phyloP scores from a whole-genome alignment of 768 basidiomycete genomes.

The Boletus bicolor region DNA sequence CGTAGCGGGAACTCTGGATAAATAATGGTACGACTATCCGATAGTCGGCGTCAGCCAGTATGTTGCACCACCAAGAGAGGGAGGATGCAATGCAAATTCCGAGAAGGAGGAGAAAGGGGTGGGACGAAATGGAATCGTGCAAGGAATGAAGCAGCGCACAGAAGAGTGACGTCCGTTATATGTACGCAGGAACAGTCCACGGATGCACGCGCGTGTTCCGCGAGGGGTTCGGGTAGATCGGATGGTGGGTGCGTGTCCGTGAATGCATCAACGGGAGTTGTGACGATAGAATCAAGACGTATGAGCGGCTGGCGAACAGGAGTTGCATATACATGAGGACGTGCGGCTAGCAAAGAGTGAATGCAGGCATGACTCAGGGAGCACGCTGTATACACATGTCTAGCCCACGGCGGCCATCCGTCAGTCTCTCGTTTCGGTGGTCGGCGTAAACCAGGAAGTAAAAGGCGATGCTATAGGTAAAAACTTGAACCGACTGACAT shows the following conservation, averaged over 20 bases:
- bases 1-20: neutral
- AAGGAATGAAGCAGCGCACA: conserved; percentile 9
- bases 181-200: conserved; percentile 13
- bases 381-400: conserved; percentile 17
- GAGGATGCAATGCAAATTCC: neutral
- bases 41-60: conserved; percentile 1
- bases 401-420: neutral
- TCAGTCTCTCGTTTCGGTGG: neutral
- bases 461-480: neutral
- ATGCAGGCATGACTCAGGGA: conserved; percentile 1
- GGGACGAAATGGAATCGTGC: conserved; percentile 7
- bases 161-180: conserved; percentile 19
- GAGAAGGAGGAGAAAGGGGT: neutral
- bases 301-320: conserved; percentile 19
- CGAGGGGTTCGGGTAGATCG: conserved; percentile 13
- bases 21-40: neutral
- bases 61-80: conserved; percentile 1
- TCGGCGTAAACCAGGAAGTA: neutral
- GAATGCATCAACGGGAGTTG: conserved; percentile 4
- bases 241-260: conserved; percentile 8
- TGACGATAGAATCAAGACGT: conserved; percentile 4
- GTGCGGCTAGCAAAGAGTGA: conserved; percentile 17
- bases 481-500: neutral
- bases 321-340: conserved; percentile 12
- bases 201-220: conserved; percentile 12